Conservation (phyloP, 352 stramenopile genomes). For the Pythium aquatile region DNA sequence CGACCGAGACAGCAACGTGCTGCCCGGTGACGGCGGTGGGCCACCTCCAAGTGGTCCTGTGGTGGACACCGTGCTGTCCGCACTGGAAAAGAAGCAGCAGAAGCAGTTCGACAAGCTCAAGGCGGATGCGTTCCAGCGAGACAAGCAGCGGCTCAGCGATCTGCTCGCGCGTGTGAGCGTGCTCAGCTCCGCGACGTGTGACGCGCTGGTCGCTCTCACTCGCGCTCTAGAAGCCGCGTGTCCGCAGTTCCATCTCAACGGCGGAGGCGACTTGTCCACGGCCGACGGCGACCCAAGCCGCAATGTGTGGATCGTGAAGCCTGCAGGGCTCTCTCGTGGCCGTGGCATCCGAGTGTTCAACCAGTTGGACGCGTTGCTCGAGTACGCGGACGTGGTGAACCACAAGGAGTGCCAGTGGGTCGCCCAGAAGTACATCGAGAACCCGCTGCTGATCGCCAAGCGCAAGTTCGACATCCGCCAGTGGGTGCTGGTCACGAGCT, state of each 20-base stretch:
- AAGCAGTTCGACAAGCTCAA: conserved; percentile 36
- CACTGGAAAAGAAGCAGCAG: conserved; percentile 53
- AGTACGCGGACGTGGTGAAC: conserved; percentile 85
- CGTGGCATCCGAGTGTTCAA: conserved; percentile 90
- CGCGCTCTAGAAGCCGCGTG: conserved; percentile 40
- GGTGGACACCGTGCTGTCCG: conserved; percentile 46
- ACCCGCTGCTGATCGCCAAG: conserved; percentile 80
- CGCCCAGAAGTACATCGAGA: conserved; percentile 90
- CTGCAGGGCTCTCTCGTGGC: conserved; percentile 79
- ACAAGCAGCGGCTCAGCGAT: conserved; percentile 54
- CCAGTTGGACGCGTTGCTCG: conserved; percentile 73
- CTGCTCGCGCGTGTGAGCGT: conserved; percentile 43
- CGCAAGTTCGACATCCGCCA: conserved; percentile 93
- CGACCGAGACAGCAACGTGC: conserved; percentile 33
- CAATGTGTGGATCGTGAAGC: conserved; percentile 95
- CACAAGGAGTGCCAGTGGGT: conserved; percentile 85
- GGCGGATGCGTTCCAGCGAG: conserved; percentile 44
- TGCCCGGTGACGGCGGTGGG: conserved; percentile 15
- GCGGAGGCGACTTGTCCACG: conserved; percentile 35
- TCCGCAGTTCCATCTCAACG: conserved; percentile 77
- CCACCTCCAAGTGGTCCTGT: background rate
- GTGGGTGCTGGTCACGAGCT: conserved; percentile 92
- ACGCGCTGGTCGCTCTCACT: conserved; percentile 35
- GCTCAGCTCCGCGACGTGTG: conserved; percentile 25
- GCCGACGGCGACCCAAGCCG: conserved; percentile 28